A percentile compares a stretch with the other conserved stretches of the same genome.
These are phyloP conservation scores for Ceratobasidium sp. DNA, from an alignment of 1,284 basidiomycete species.

Conservation along the genomic window DNA sequence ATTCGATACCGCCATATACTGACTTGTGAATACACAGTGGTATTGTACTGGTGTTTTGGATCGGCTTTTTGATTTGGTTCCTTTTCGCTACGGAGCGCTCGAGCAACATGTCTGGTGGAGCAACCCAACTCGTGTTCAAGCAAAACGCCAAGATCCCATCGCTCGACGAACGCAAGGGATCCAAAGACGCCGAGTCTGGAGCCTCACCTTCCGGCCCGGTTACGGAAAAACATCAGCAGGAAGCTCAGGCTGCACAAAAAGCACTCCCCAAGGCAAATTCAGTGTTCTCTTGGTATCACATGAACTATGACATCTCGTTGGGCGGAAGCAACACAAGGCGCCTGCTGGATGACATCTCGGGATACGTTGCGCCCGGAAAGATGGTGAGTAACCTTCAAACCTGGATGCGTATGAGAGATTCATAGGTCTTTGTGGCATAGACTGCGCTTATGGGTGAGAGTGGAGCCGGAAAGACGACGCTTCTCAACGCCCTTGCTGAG, in stretches of 20 bases:
- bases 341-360: constrained; percentile 82
- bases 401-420: neutral
- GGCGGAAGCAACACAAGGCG: constrained; percentile 65
- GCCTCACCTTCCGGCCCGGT: neutral
- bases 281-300: constrained; percentile 71
- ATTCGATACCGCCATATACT: neutral
- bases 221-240: constrained; percentile 7
- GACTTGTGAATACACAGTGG: constrained; percentile 55
- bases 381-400: constrained; percentile 66
- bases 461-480: constrained; percentile 78
- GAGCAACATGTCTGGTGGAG: constrained; percentile 11
- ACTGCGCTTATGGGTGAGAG: constrained; percentile 76
- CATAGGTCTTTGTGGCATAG: constrained; percentile 36
- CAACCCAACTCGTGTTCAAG: constrained; percentile 27
- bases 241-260: constrained; percentile 19
- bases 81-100: constrained; percentile 64
- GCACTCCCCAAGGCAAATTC: constrained; percentile 4
- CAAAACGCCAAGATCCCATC: constrained; percentile 31
- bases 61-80: constrained; percentile 62
- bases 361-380: constrained; percentile 84
- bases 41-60: constrained; percentile 64
- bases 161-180: constrained; percentile 1
- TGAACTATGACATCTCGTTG: constrained; percentile 71
- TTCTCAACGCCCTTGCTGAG: constrained; percentile 85
- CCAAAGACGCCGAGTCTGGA: constrained; percentile 17